Evolutionary conservation across 2,329 filamentous ascomycete genomes (phyloP), one percentile per base, ranked within the genome.

Genomic region (Penicillium sp.): DNA sequence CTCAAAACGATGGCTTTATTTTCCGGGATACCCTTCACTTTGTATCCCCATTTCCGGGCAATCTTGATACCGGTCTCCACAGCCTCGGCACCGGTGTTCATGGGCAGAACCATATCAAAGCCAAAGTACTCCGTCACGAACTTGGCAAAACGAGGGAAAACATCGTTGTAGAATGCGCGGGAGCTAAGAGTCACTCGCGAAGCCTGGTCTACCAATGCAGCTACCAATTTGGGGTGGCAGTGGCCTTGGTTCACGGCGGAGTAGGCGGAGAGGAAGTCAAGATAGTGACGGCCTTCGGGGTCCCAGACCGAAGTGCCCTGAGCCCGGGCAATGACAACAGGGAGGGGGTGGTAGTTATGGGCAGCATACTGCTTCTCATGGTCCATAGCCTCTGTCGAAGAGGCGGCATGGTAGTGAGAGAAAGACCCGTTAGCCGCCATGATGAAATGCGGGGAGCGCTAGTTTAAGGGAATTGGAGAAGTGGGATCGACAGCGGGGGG

Each of bases 321-420:
- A 35, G 90, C 93, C 58, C 84, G 83, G 49, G 92, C 80, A 72
- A 97, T 96, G 67, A 95, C 93, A 52, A 99, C 85, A 34, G 93
- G 93, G 2, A 99, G 82, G 13, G 93, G 93, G 73, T 97, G 91
- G 79, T 99, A 99, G 79, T 99, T 99, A 82, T 99, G 93, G 41
- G 93, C 93, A 41, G 93, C 93, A 71, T 82, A 92, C 68, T 88
- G 78, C 65, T 88, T 79, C 76, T 99, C 93, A 45, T 84, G 76
- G 45, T 83, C 75, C 69, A 96, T 95, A 62, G 93, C 92, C 61
- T 80, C 78, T 50, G 84, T 76, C 36, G 90, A 91, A 22, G 92
- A 90, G 16, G 87, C 70, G 47, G 89, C 80, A 75, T 96, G 93
- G 76, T 82, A 83, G 52, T 67, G 72, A 30, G 77, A 71, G 47